Evolutionary conservation across 139 green algal genomes (phyloP), one percentile per base, ranked within the genome.

Genomic region (Limnomonas spitsbergensis): DNA sequence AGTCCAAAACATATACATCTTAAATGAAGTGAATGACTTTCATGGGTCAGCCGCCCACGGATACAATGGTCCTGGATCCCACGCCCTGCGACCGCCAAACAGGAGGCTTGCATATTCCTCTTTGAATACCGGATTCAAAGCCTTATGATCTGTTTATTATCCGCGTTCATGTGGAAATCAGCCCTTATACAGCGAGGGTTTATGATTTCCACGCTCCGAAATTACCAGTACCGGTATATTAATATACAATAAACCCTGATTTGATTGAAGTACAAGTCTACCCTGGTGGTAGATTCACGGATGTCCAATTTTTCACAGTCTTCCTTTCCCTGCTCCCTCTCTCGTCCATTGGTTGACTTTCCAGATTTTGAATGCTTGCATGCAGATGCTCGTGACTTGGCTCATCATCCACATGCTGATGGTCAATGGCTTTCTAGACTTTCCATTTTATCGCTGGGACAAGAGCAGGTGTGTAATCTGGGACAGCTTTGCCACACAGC

Each of bases 381-480:
- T 61, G 14, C 47, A 70, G 24, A 70, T 70, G 56, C 39, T 82
- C 0, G 75, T 76, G 29, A 85, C 80, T 0, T 74, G 69, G 27
- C 32, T 69, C 29, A 73, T 85, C 2, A 53, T 85, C 36, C 80
- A 85, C 1, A 67, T 76, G 20, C 40, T 85, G 36, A 69, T 53
- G 56, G 61, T 61, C 37, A 1, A 53, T 0, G 54, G 54, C 0
- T n/a, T 40, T 32, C 40, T 84, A 47, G 68, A 37, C 27, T 80
- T 84, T 4, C 68, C 66, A 27, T 35, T 7, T 38, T 73, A 75
- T 9, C 52, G 66, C 39, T 36, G 38, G 27, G 69, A 27, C 7
- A 47, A 35, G 24, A 14, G 40, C 32, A 69, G 73, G 73, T 69
- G 27, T 34, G 73, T 78, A 29, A 38, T 24, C 27, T n/a, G n/a